phyloP scores from a whole-genome alignment of 768 basidiomycete genomes.

The Rhizopogon sp. region DNA sequence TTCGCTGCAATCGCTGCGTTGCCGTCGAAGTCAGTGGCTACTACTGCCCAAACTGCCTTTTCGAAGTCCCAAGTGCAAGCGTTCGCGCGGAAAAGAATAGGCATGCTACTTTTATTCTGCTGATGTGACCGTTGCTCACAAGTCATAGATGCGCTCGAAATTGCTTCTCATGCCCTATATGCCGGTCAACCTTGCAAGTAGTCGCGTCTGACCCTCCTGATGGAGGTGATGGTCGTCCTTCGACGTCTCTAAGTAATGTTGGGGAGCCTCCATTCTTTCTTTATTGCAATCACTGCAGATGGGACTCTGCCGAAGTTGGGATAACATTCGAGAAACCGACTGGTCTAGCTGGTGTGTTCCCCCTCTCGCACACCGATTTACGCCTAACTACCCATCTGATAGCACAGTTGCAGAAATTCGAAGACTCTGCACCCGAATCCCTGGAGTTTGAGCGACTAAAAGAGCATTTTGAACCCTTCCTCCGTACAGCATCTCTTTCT shows the following conservation, averaged over 20 bases:
- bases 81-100: slow-evolving; percentile 98
- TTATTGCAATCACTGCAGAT: slow-evolving; percentile 88
- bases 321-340: slow-evolving; percentile 97
- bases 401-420: slow-evolving; percentile 90
- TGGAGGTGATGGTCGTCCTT: slow-evolving; percentile 47
- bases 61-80: slow-evolving; percentile 96
- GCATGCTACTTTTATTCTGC: slow-evolving; percentile 33
- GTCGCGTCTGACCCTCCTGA: slow-evolving; percentile 85
- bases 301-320: slow-evolving; percentile 90
- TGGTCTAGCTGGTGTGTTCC: slow-evolving; percentile 75
- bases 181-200: slow-evolving; percentile 83
- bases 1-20: slow-evolving; percentile 91
- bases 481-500: slow-evolving; percentile 77
- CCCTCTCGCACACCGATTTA: background rate
- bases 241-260: slow-evolving; percentile 50
- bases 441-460: slow-evolving; percentile 92
- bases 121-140: background rate
- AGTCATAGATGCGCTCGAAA: slow-evolving; percentile 86
- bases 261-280: slow-evolving; percentile 90
- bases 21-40: slow-evolving; percentile 93
- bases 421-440: slow-evolving; percentile 80
- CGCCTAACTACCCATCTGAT: slow-evolving; percentile 3
- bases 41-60: slow-evolving; percentile 97
- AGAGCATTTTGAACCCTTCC: slow-evolving; percentile 94
- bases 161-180: slow-evolving; percentile 95